Evolutionary conservation across 1,139 yeast species (phyloP).

Genomic region (Suhomyces bribrorum): DNA sequence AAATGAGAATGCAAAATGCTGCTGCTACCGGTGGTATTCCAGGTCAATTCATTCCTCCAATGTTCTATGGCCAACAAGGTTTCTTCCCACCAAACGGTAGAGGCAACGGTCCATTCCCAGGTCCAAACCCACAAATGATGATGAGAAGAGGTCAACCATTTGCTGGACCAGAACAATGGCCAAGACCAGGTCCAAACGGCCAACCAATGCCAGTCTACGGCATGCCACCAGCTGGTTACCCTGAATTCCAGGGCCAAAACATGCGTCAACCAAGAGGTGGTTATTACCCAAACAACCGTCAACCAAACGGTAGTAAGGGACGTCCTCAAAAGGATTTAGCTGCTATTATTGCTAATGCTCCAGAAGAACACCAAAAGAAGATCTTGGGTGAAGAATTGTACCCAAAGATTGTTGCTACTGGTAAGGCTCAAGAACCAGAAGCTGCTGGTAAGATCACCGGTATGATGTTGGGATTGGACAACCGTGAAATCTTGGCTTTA

Average conservation of each 20-base stretch:
- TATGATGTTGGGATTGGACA: constrained; percentile 96
- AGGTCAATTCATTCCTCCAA: constrained; percentile 94
- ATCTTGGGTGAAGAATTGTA: constrained; percentile 96
- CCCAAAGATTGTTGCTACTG: constrained; percentile 90
- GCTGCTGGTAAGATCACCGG: constrained; percentile 99
- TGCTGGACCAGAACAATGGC: constrained; percentile 64
- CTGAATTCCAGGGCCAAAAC: constrained; percentile 55
- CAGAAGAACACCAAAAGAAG: constrained; percentile 93
- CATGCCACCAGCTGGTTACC: constrained; percentile 74
- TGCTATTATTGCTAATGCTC: constrained; percentile 62
- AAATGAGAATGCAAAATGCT: constrained; percentile 96
- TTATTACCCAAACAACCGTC: constrained; percentile 46
- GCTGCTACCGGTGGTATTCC: constrained; percentile 86
- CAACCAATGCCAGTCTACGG: constrained; percentile 81
- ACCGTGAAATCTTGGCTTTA: constrained; percentile 84
- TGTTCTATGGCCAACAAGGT: constrained; percentile 91
- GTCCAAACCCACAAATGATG: constrained; percentile 84
- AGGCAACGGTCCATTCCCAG: constrained; percentile 78
- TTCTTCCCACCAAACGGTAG: constrained; percentile 80
- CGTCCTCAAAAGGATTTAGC: constrained; percentile 50
- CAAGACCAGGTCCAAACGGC: constrained; percentile 77
- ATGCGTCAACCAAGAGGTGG: constrained; percentile 43
- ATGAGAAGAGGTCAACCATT: constrained; percentile 67
- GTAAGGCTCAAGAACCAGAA: constrained; percentile 83
- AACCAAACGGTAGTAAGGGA: constrained; percentile 36